These are phyloP conservation scores for Gynochthodes officinalis DNA, from an alignment of 257 asterid genomes.

Conservation along the genomic window DNA sequence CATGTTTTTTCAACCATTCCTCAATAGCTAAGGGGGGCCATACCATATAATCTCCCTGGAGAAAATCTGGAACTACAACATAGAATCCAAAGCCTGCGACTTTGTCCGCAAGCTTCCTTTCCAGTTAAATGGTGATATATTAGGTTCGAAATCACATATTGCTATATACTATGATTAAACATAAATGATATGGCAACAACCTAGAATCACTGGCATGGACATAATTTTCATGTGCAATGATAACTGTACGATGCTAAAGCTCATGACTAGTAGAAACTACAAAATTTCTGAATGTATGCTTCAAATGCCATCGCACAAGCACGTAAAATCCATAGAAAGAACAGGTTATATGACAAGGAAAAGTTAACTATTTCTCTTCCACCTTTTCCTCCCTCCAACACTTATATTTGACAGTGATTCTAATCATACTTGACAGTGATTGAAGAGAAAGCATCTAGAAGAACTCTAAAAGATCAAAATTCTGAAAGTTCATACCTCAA, in stretches of 20 bases:
- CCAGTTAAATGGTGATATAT: constrained; percentile 8
- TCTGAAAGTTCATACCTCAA: constrained; percentile 38
- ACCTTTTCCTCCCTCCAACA: no score
- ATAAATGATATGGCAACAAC: neutral
- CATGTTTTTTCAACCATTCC: constrained; percentile 55
- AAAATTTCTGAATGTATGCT: neutral
- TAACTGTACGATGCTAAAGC: neutral
- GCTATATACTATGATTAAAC: neutral
- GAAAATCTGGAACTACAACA: constrained; percentile 60
- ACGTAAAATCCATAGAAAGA: neutral
- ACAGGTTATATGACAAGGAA: neutral
- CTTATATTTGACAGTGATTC: no score
- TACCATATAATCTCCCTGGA: constrained; percentile 45
- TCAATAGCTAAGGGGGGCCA: no score
- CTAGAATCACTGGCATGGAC: neutral
- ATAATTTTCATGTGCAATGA: neutral
- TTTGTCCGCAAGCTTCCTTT: constrained; percentile 65
- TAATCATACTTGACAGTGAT: neutral
- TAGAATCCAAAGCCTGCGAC: constrained; percentile 60
- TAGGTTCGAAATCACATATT: neutral
- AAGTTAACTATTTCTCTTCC: no score
- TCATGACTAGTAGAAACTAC: neutral
- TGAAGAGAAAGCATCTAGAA: neutral
- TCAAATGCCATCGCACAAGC: neutral
- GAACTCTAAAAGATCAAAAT: neutral